phyloP scores from a whole-genome alignment of 2,329 filamentous ascomycete genomes.

The Falciphora oryzae region DNA sequence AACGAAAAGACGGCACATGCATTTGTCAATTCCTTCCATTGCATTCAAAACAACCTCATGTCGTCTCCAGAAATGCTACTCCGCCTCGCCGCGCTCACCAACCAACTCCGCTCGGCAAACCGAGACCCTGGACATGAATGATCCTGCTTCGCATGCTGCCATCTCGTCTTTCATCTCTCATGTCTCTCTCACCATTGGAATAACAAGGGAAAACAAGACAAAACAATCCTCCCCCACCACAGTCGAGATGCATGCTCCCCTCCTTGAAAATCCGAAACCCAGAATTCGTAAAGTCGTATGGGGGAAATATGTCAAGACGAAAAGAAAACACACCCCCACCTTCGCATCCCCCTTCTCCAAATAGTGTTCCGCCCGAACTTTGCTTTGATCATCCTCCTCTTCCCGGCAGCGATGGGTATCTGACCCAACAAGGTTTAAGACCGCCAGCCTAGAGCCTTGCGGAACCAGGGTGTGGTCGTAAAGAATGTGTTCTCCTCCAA shows the following conservation, averaged over 20 bases:
- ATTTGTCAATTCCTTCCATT: background rate
- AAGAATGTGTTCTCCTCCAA: background rate
- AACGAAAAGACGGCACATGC: background rate
- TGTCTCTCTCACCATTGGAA: background rate
- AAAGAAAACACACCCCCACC: background rate
- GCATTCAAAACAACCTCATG: background rate
- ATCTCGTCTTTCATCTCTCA: background rate
- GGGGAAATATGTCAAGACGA: background rate
- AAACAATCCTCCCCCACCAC: background rate
- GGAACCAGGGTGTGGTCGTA: background rate
- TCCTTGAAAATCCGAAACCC: constrained; percentile 1
- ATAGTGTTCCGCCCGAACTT: background rate
- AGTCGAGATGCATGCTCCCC: background rate
- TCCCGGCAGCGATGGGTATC: background rate
- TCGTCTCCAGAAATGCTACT: background rate
- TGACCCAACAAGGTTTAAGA: background rate
- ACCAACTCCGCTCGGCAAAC: background rate
- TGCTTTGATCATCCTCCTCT: background rate
- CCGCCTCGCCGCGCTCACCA: background rate
- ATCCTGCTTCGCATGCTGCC: background rate
- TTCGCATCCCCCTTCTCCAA: background rate
- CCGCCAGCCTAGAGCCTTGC: background rate
- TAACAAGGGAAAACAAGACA: background rate
- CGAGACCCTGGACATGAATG: background rate
- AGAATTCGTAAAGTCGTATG: background rate